These are phyloP conservation scores for Guyanaporus albipodus DNA, from an alignment of 768 basidiomycete species.

Conservation along the genomic window DNA sequence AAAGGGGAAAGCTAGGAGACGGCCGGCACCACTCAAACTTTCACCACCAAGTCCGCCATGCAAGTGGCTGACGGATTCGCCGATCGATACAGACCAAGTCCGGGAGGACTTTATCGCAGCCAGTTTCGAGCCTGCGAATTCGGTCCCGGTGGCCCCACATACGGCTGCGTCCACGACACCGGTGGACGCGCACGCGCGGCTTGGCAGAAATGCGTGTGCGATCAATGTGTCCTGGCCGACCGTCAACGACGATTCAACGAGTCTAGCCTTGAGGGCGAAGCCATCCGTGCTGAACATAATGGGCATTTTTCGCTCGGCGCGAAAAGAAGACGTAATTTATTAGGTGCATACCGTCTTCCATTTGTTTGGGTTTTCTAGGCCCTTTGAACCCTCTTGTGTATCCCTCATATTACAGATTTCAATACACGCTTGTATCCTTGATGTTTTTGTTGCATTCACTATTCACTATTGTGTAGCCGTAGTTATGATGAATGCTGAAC, in stretches of 20 bases:
- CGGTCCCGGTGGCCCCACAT: conserved; percentile 5
- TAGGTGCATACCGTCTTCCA: background rate
- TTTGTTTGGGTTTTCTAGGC: background rate
- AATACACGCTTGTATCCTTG: conserved; percentile 1
- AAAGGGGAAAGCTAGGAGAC: conserved; percentile 34
- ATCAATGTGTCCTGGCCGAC: conserved; percentile 5
- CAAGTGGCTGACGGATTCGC: conserved; percentile 35
- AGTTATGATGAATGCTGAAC: too few species aligned
- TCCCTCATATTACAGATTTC: too few species aligned
- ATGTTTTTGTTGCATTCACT: too few species aligned
- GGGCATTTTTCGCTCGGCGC: conserved; percentile 29
- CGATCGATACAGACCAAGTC: conserved; percentile 33
- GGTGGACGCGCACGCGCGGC: background rate
- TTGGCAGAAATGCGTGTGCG: background rate
- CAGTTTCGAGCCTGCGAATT: conserved; percentile 37
- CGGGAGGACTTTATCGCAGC: conserved; percentile 40
- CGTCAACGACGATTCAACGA: conserved; percentile 6
- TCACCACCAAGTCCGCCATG: conserved; percentile 28
- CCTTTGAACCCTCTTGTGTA: too few species aligned
- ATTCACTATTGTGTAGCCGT: too few species aligned
- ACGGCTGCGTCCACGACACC: background rate
- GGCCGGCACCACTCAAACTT: conserved; percentile 43
- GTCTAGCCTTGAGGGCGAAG: conserved; percentile 20
- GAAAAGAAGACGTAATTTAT: conserved; percentile 15
- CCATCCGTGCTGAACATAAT: conserved; percentile 26